phyloP scores from a whole-genome alignment of 2,329 filamentous ascomycete species.

The Stachybotrys echinatus region DNA sequence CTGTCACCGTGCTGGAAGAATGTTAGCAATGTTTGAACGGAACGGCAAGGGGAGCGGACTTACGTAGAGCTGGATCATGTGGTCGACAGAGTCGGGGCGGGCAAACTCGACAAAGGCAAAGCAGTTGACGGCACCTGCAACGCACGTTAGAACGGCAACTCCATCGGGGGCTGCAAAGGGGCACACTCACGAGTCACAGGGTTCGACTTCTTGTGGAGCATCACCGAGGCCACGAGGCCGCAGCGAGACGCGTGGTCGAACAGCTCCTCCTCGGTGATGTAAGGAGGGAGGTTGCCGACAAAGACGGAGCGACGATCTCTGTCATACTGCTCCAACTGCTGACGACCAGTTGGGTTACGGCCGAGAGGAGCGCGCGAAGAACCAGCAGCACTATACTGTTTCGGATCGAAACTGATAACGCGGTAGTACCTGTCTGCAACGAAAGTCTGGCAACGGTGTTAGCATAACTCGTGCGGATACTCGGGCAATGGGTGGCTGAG shows the following conservation, averaged over 20 bases:
- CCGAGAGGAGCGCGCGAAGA: conserved; percentile 3
- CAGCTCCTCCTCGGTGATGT: conserved; percentile 29
- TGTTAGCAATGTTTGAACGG: conserved; percentile 7
- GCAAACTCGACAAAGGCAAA: conserved; percentile 35
- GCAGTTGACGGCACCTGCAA: conserved; percentile 12
- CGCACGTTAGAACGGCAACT: conserved; percentile 8
- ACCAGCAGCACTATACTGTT: not conserved
- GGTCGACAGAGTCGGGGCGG: conserved; percentile 28
- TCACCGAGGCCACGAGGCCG: conserved; percentile 28
- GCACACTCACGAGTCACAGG: conserved; percentile 4
- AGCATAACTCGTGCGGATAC: not conserved
- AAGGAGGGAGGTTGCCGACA: conserved; percentile 37
- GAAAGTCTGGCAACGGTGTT: conserved; percentile 17
- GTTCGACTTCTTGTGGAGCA: conserved; percentile 15
- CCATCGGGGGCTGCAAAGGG: not conserved
- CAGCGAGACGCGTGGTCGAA: conserved; percentile 27
- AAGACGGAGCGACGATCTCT: conserved; percentile 42
- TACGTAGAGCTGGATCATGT: conserved; percentile 30
- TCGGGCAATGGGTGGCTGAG: no score
- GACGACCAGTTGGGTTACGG: no score
- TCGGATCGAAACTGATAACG: not conserved
- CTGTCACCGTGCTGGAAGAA: conserved; percentile 22
- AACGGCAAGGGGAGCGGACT: conserved; percentile 11
- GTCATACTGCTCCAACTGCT: conserved; percentile 27
- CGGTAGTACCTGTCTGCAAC: conserved; percentile 7